phyloP scores from a whole-genome alignment of 2,329 filamentous ascomycete species.

The Ophiocordyceps robertsii region DNA sequence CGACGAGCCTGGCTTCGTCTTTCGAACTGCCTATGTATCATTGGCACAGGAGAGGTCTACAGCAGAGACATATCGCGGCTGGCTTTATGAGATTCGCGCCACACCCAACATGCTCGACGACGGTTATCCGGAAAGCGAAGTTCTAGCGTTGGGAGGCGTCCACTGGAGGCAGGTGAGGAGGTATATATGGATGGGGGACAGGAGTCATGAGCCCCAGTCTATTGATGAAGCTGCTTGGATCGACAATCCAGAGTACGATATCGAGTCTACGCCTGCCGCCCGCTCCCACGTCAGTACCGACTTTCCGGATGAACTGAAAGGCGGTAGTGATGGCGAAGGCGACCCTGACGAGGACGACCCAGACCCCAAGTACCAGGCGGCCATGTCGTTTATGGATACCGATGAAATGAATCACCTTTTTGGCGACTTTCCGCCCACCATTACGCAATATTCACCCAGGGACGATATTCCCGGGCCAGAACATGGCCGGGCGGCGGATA shows the following conservation, averaged over 20 bases:
- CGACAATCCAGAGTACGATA: neutral
- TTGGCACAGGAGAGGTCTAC: neutral
- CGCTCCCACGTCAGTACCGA: neutral
- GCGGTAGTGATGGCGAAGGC: too few species aligned
- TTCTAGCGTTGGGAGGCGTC: conserved; percentile 2
- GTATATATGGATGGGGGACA: conserved; percentile 1
- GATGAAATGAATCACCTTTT: too few species aligned
- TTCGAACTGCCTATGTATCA: conserved; percentile 2
- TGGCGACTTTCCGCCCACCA: neutral
- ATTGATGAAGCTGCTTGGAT: neutral
- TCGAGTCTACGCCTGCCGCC: neutral
- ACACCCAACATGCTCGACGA: conserved; percentile 4
- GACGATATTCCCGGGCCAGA: neutral
- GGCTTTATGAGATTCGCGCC: conserved; percentile 4
- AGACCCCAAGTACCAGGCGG: too few species aligned
- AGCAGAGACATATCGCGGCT: neutral
- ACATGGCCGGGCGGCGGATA: too few species aligned
- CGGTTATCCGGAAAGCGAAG: conserved; percentile 1
- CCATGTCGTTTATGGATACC: neutral
- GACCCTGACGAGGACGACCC: too few species aligned
- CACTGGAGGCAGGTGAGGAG: conserved; percentile 3
- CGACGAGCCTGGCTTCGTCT: neutral
- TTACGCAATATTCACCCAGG: neutral
- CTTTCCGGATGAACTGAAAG: too few species aligned
- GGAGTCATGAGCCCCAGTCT: too few species aligned